A percentile compares a stretch with the other conserved stretches of the same genome.
phyloP scores from a whole-genome alignment of 495 filamentous ascomycete genomes.

The Thermochaetoides thermophila region DNA sequence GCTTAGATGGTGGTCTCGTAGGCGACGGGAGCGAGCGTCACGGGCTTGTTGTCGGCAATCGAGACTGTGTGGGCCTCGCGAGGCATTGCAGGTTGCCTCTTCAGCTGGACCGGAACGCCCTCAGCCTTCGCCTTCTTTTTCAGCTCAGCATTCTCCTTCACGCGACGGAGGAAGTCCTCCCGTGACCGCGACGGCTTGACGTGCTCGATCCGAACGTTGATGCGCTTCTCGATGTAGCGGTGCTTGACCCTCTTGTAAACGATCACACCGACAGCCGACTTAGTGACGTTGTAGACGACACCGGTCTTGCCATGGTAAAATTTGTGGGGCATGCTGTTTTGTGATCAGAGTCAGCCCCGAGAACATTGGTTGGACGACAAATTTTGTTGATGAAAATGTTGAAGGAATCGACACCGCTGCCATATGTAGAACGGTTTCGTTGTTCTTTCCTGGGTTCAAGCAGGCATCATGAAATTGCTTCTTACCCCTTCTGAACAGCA shows the following conservation, averaged over 20 bases:
- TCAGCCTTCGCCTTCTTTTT: conserved; percentile 84
- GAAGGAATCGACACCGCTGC: too few species aligned
- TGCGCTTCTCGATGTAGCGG: conserved; percentile 98
- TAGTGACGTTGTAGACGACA: conserved; percentile 96
- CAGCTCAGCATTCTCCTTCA: conserved; percentile 87
- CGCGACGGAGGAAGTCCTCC: conserved; percentile 88
- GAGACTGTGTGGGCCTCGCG: conserved; percentile 65
- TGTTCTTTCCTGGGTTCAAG: neutral
- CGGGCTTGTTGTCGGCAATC: conserved; percentile 61
- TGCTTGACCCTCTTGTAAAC: conserved; percentile 97
- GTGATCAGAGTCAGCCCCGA: too few species aligned
- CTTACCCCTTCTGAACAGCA: conserved; percentile 83
- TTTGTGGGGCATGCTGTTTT: conserved; percentile 87
- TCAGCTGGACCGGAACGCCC: conserved; percentile 72
- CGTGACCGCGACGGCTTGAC: conserved; percentile 82
- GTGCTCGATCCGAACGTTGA: conserved; percentile 98
- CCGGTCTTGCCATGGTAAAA: conserved; percentile 98
- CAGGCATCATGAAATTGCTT: neutral
- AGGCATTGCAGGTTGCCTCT: conserved; percentile 73
- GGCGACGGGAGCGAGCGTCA: conserved; percentile 79
- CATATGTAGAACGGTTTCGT: neutral
- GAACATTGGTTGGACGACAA: too few species aligned
- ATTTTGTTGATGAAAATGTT: too few species aligned
- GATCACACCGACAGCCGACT: conserved; percentile 90
- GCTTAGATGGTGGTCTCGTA: conserved; percentile 98